These are phyloP conservation scores for Phtheirospermum japonicum DNA, from an alignment of 257 asterid species.

Conservation along the genomic window DNA sequence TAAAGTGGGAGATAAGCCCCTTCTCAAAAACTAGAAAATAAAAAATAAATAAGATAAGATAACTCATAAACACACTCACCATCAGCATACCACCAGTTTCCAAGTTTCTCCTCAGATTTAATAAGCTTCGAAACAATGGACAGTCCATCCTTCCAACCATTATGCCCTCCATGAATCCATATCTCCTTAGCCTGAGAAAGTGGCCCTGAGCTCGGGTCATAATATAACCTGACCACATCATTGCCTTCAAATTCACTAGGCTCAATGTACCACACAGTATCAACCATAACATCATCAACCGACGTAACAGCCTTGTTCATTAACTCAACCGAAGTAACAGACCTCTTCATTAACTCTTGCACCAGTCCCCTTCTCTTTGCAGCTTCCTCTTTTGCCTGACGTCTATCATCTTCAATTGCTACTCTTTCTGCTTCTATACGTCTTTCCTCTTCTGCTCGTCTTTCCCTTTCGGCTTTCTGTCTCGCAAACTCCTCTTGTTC, in stretches of 20 bases:
- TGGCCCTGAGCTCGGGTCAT: conserved; percentile 74
- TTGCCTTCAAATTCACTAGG: conserved; percentile 59
- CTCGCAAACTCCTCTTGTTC: conserved; percentile 68
- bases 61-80: conserved; percentile 43
- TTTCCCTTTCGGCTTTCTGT: conserved; percentile 78
- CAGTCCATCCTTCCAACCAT: conserved; percentile 78
- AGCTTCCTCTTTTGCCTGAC: conserved; percentile 66
- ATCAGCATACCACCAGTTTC: conserved; percentile 91
- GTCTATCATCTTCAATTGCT: conserved; percentile 74
- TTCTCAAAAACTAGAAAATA: no score
- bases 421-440: conserved; percentile 74
- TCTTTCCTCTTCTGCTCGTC: conserved; percentile 63
- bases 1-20: no score
- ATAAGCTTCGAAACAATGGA: conserved; percentile 66
- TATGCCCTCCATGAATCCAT: conserved; percentile 94
- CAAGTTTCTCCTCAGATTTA: conserved; percentile 45
- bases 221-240: conserved; percentile 63
- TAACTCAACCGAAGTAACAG: conserved; percentile 43
- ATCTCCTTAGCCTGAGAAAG: conserved; percentile 55
- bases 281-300: conserved; percentile 25
- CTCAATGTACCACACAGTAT: conserved; percentile 65
- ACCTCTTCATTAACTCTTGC: conserved; percentile 49
- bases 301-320: conserved; percentile 47
- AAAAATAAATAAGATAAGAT: conserved; percentile 10
- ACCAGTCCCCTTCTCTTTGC: conserved; percentile 48